Evolutionary conservation across 75 land plant genomes (phyloP), one percentile per base, ranked within the genome.

Genomic region (Picea sitchensis): DNA sequence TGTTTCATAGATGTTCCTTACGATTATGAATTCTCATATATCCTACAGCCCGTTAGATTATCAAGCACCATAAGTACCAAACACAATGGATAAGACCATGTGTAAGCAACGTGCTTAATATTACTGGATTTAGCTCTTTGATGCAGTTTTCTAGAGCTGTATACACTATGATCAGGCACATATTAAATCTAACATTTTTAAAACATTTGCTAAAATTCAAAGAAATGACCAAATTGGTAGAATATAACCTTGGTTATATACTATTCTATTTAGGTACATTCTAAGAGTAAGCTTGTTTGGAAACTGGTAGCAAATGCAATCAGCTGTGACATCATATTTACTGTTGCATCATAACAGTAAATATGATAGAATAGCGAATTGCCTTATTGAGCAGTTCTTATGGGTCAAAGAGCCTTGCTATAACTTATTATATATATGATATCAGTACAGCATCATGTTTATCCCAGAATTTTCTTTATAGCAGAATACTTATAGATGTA

Each of bases 321-420:
- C 44, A 71, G 20, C 51, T 34, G 11, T 41, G 44, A 6, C 17
- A 15, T 34, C 20, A 32, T 67, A 34, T 67, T 67, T 44, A 44
- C 54, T n/a, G 73, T 71, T 71, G 73, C 54, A 71, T 71, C 23
- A 71, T 71, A 34, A 41, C 38, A 36, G 41, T 69, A 41, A 47
- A 47, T 47, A 47, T 47, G 51, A 7, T 47, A 6, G 8, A 47
- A 7, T 47, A 47, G 56, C 56, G 1, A 51, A 44, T 71, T 44
- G 14, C 51, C 21, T 9, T 18, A 44, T 71, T 71, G 73, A 71
- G 6, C 44, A 38, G 73, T 34, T 14, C 73, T n/a, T 79, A 47
- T 77, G 36, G 23, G 44, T 38, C 4, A 54, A 26, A 57, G 41
- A 57, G 12, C 11, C 36, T 76, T 80, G 18, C 20, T 6, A 41